phyloP scores from a whole-genome alignment of 129 eudicot genomes.

The Centrapalus pauciflorus region DNA sequence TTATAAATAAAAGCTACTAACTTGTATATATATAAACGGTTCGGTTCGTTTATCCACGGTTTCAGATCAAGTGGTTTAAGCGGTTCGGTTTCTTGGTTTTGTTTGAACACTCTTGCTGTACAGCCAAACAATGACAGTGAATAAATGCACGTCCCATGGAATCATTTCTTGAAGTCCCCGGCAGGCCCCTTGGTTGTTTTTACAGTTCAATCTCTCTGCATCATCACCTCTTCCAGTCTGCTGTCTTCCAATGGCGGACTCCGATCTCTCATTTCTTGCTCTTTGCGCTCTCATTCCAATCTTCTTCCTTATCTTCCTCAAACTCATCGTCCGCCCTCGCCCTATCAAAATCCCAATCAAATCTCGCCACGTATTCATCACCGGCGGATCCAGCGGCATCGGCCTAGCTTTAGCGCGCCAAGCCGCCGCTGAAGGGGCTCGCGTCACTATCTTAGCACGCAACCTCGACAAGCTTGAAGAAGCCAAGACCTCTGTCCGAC shows the following conservation, averaged over 20 bases:
- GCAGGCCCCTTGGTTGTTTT: too few relatives aligned
- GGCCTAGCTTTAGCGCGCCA: constrained; percentile 63
- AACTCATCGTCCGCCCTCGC: constrained; percentile 54
- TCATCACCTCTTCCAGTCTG: too few relatives aligned
- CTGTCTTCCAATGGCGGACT: constrained; percentile 40
- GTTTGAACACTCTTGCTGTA: too few relatives aligned
- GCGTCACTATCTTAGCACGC: constrained; percentile 63
- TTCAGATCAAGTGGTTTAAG: too few relatives aligned
- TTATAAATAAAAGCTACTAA: too few relatives aligned
- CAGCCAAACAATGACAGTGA: too few relatives aligned
- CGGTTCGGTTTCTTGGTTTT: too few relatives aligned
- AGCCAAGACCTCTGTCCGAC: constrained; percentile 45
- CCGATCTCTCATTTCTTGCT: constrained; percentile 19
- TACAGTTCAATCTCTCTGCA: too few relatives aligned
- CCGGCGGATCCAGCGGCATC: constrained; percentile 86
- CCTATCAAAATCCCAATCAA: constrained; percentile 49
- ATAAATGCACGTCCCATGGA: too few relatives aligned
- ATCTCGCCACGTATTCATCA: constrained; percentile 63
- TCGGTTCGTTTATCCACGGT: too few relatives aligned
- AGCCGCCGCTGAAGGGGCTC: constrained; percentile 51
- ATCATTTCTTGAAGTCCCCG: too few relatives aligned
- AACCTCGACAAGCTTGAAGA: constrained; percentile 38
- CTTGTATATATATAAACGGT: too few relatives aligned
- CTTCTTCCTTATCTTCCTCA: constrained; percentile 41
- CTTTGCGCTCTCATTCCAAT: constrained; percentile 34